Evolutionary conservation across 768 basidiomycete genomes (phyloP), one percentile per base, ranked within the genome.

Genomic region (Boletus speciosus): DNA sequence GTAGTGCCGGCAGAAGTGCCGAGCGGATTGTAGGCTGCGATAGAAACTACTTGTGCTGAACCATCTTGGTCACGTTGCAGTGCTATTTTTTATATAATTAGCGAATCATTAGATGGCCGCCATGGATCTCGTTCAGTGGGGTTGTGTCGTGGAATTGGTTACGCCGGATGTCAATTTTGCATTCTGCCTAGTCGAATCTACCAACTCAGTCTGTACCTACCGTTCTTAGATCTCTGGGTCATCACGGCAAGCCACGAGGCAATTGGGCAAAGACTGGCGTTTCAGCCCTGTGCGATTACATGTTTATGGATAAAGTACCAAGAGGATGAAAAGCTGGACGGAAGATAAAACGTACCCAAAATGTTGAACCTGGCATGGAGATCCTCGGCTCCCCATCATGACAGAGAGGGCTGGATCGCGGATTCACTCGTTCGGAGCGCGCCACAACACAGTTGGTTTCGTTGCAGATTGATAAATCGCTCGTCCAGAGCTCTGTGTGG

Each of bases 381-480:
- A 25, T 25, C 47, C 42, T 48, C 57, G 51, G 57, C 41, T n/a
- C 46, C 7, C 34, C 31, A 31, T 47, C 43, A 16, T 60, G 58
- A 49, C 58, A 55, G 47, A 41, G 14, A 38, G 58, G 58, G 51
- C 57, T 54, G 51, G 35, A 59, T 59, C 58, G 29, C 42, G 44
- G 58, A 60, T 46, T 43, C 43, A 12, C 21, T 21, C 31, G 19
- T 23, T 25, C 19, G 21, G 44, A 52, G n/a, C 11, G 25, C 54
- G 44, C 52, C 43, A 41, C 44, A 41, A 29, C 36, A 27, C 9
- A 43, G 43, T 41, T 41, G 16, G 11, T 16, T 47, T n/a, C 47
- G 23, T 27, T 25, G n/a, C 25, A 11, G 23, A 42, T 16, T 25
- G 34, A 25, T 23, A 47, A 23, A 7, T 27, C 35, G 12, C 14